These are phyloP conservation scores for Malassezia sp. DNA, from an alignment of 1,284 basidiomycete species.

Conservation along the genomic window DNA sequence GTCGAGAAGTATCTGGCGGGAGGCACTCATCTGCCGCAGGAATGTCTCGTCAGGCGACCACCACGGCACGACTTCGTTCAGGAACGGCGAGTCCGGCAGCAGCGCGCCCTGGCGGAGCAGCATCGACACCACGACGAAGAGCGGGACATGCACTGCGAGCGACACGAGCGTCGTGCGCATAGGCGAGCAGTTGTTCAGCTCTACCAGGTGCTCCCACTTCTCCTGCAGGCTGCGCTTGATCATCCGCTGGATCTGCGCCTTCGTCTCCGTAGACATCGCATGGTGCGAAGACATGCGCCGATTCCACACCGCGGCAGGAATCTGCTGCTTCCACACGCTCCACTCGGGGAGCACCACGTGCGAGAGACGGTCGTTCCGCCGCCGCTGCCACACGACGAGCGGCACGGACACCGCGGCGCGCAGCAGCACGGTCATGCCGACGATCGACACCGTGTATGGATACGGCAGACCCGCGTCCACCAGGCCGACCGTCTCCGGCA, in stretches of 20 bases:
- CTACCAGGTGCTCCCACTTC: constrained; percentile 23
- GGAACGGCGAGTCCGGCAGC: constrained; percentile 20
- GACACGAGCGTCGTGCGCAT: constrained; percentile 29
- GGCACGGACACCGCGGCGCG: constrained; percentile 62
- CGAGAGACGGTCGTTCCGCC: constrained; percentile 57
- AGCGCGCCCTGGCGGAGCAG: constrained; percentile 30
- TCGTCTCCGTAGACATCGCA: constrained; percentile 45
- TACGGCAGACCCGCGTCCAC: constrained; percentile 17
- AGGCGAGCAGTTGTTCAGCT: constrained; percentile 31
- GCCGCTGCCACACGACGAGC: constrained; percentile 65
- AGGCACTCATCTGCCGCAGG: constrained; percentile 23
- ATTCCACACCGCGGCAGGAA: constrained; percentile 44
- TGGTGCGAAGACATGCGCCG: neutral
- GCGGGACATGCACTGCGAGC: constrained; percentile 29
- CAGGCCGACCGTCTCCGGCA: constrained; percentile 10
- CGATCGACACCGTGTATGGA: constrained; percentile 57
- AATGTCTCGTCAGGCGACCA: constrained; percentile 36
- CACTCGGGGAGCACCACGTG: constrained; percentile 61
- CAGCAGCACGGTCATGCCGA: constrained; percentile 59
- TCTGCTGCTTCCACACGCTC: constrained; percentile 51
- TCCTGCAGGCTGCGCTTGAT: constrained; percentile 25
- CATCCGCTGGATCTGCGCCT: constrained; percentile 47
- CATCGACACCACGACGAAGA: constrained; percentile 32
- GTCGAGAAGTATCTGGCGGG: constrained; percentile 28
- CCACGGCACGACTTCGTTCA: constrained; percentile 34